Conservation (phyloP, 192 early-diverging fungal species). For the Chytriomyces hyalinus region DNA sequence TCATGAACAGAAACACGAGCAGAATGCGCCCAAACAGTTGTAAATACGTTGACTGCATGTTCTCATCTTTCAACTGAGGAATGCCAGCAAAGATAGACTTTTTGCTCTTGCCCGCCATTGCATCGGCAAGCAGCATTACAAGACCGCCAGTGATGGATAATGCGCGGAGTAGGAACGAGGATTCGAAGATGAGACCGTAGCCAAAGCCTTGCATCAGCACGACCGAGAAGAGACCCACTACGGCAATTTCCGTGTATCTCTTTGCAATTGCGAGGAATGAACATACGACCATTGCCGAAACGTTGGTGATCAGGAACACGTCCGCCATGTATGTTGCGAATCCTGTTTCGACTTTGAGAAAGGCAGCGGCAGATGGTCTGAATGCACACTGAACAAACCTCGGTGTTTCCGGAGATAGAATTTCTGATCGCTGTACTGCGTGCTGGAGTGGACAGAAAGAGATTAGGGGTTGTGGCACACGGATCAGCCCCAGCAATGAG, state of each 20-base stretch:
- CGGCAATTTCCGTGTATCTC: conserved; percentile 82
- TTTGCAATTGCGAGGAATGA: conserved; percentile 85
- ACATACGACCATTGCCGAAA: conserved; percentile 80
- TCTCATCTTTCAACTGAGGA: conserved; percentile 82
- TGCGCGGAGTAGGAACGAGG: conserved; percentile 88
- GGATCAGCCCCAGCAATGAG: neutral
- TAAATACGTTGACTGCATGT: conserved; percentile 81
- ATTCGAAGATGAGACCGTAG: conserved; percentile 92
- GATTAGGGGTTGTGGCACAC: neutral
- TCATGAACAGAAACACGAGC: conserved; percentile 89
- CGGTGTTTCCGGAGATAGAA: conserved; percentile 82
- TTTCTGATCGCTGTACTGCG: conserved; percentile 83
- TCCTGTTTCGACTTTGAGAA: conserved; percentile 31
- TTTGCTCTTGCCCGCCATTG: conserved; percentile 66
- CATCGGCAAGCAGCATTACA: conserved; percentile 91
- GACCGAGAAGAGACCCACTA: conserved; percentile 79
- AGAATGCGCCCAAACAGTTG: conserved; percentile 91
- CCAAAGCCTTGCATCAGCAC: conserved; percentile 84
- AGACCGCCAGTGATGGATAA: conserved; percentile 94
- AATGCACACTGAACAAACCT: conserved; percentile 36
- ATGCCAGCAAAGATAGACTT: conserved; percentile 64
- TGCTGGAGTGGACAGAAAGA: conserved; percentile 24
- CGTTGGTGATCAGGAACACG: conserved; percentile 84
- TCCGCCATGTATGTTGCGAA: conserved; percentile 84
- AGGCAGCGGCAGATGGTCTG: neutral